Conservation (phyloP, 163 green algal species). For the Scenedesmus sp. region DNA sequence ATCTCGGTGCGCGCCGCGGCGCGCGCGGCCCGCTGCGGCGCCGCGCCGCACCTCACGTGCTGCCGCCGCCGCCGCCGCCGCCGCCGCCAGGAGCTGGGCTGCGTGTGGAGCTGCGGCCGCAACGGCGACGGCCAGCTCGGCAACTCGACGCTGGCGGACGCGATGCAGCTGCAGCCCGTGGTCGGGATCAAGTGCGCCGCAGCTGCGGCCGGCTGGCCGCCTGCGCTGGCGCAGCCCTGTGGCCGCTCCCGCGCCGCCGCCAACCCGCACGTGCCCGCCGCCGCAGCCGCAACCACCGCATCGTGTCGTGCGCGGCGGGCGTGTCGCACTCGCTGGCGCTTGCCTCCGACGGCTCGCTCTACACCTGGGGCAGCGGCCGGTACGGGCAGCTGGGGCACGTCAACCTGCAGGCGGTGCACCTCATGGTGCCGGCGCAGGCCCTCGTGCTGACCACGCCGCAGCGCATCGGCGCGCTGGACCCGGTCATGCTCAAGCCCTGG, state of each 20-base stretch:
- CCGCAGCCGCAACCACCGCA: constrained; percentile 42
- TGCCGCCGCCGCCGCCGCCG: too few relatives aligned
- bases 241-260: neutral
- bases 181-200: constrained; percentile 53
- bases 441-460: constrained; percentile 54
- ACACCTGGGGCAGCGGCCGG: constrained; percentile 58
- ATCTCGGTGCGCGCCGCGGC: too few relatives aligned
- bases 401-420: constrained; percentile 26
- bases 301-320: constrained; percentile 79
- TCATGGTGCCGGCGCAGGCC: constrained; percentile 46
- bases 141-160: constrained; percentile 45
- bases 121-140: constrained; percentile 57
- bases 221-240: too few relatives aligned
- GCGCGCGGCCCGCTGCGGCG: too few relatives aligned
- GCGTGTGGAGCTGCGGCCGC: constrained; percentile 78
- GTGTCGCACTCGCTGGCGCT: constrained; percentile 78
- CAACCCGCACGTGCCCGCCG: neutral
- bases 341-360: constrained; percentile 80
- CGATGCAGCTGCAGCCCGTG: constrained; percentile 49
- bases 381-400: constrained; percentile 35
- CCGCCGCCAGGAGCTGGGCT: constrained; percentile 69
- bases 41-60: too few relatives aligned
- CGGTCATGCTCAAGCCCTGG: constrained; percentile 53
- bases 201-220: too few relatives aligned
- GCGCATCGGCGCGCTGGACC: constrained; percentile 65